These are phyloP conservation scores for Steccherinum ochraceum DNA, from an alignment of 768 basidiomycete genomes.

Conservation along the genomic window DNA sequence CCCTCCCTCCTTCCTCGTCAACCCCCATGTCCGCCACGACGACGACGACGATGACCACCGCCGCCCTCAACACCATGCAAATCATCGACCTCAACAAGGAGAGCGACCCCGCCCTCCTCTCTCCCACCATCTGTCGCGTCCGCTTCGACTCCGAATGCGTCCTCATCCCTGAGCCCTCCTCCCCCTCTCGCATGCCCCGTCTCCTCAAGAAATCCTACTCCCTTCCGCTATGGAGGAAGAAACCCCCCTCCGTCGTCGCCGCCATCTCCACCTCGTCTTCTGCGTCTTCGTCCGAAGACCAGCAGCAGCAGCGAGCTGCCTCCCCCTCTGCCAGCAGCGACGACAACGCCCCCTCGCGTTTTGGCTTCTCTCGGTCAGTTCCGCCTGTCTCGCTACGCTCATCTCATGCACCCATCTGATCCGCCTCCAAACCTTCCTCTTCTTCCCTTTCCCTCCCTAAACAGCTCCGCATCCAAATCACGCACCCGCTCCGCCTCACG, in stretches of 20 bases:
- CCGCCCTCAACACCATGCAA: background rate
- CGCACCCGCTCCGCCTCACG: constrained; percentile 29
- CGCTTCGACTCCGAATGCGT: constrained; percentile 71
- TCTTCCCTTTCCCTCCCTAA: background rate
- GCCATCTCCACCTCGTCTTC: too few relatives aligned
- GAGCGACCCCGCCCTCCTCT: background rate
- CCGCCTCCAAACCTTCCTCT: too few relatives aligned
- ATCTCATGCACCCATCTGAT: too few relatives aligned
- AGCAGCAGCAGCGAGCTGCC: constrained; percentile 28
- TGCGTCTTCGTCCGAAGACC: constrained; percentile 13
- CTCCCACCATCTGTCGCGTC: constrained; percentile 26
- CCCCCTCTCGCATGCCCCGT: constrained; percentile 37
- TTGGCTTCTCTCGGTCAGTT: background rate
- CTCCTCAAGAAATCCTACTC: constrained; percentile 62
- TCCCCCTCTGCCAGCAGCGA: constrained; percentile 52
- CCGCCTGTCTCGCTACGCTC: background rate
- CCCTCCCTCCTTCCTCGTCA: background rate
- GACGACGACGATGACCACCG: background rate
- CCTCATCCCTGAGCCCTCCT: constrained; percentile 56
- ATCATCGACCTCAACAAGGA: background rate
- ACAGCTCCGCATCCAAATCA: background rate
- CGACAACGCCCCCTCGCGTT: constrained; percentile 46
- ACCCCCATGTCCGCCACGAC: background rate
- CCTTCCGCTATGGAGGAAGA: constrained; percentile 60
- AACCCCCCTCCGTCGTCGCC: constrained; percentile 16